Conservation (phyloP, 805 yeast genomes). For the Starmerella apicola region DNA sequence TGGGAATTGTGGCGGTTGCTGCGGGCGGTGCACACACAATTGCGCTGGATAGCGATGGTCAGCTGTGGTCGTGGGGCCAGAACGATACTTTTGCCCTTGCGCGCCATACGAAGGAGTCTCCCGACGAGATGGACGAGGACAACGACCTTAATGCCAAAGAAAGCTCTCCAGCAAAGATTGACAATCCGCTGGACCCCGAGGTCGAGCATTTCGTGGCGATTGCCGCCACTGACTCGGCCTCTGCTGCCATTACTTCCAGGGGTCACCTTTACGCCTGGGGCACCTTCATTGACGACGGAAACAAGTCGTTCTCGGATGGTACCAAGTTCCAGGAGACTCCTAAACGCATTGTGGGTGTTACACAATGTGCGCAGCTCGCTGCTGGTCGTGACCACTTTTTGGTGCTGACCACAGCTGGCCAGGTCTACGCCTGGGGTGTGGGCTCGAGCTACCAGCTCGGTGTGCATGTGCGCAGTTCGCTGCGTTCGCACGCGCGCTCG, state of each 20-base stretch:
- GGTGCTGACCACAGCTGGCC: constrained; percentile 71
- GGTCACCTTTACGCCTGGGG: constrained; percentile 98
- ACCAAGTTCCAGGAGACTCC: constrained; percentile 58
- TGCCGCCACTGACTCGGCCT: constrained; percentile 85
- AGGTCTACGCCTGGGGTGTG: constrained; percentile 94
- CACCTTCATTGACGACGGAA: constrained; percentile 76
- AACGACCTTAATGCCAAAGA: constrained; percentile 82
- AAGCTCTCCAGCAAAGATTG: constrained; percentile 76
- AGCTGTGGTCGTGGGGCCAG: constrained; percentile 97
- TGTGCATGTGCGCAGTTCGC: constrained; percentile 41
- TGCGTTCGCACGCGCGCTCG: constrained; percentile 18
- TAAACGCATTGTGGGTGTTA: constrained; percentile 44
- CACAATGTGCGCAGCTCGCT: constrained; percentile 67
- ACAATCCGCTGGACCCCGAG: constrained; percentile 43
- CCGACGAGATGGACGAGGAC: constrained; percentile 47
- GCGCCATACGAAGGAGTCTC: constrained; percentile 64
- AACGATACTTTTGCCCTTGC: constrained; percentile 89
- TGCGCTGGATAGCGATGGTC: constrained; percentile 63
- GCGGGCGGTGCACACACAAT: constrained; percentile 94
- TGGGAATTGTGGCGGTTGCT: constrained; percentile 70
- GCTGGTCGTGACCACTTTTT: constrained; percentile 88
- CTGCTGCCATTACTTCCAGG: constrained; percentile 62
- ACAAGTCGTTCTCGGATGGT: constrained; percentile 64
- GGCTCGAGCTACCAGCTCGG: constrained; percentile 92
- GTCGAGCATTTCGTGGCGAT: constrained; percentile 52